Base-by-base conservation (phyloP, 2,329 filamentous ascomycete genomes). In the Annulohypoxylon truncatum region DNA sequence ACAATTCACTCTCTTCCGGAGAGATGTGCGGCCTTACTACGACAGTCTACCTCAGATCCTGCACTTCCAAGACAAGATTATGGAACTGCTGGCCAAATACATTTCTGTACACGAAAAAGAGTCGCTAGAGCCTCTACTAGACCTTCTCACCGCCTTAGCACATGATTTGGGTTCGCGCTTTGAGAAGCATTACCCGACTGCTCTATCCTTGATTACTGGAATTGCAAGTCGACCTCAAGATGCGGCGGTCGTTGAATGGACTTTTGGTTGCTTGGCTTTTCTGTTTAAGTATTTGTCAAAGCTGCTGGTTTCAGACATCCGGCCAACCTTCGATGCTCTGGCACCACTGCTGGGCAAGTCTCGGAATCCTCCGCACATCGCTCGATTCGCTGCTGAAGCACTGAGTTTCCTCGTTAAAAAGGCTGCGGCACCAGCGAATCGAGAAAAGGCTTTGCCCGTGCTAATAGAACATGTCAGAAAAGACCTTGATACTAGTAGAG, bases 221-320 rank as follows among this genome's bases (percentile, higher is more conserved):
- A 87, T 98, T 69, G 94, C 94, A 9, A 90, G 90, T 57, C 91
- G 89, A 73, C 89, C 92, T 56, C 85, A 92, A 61, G 91, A 92
- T 74, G 90, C 92, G 24, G 92, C 94, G 68, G 94, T 96, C n/a
- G 92, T 98, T 53, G 96, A 99, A 81, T 98, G 95, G 94, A 95
- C 93, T 53, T 99, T 99, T 80, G 93, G 91, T 10, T 94, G 93
- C 72, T 84, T 99, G 60, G 94, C 96, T 47, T 99, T 96, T 84
- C 84, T 98, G 40, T 97, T 99, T 87, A 99, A 99, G 77, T 98
- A 98, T 76, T 87, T 99, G 4, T 96, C 94, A 1, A 90, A 93
- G 69, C 85, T 98, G 0, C 81, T 99, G 20, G 92, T 96, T 0
- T 91, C 93, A 3, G 92, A 99, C 75, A 81, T 99, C 68, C 85